Base-by-base conservation (phyloP, 768 basidiomycete species). In the Suillus decipiens region DNA sequence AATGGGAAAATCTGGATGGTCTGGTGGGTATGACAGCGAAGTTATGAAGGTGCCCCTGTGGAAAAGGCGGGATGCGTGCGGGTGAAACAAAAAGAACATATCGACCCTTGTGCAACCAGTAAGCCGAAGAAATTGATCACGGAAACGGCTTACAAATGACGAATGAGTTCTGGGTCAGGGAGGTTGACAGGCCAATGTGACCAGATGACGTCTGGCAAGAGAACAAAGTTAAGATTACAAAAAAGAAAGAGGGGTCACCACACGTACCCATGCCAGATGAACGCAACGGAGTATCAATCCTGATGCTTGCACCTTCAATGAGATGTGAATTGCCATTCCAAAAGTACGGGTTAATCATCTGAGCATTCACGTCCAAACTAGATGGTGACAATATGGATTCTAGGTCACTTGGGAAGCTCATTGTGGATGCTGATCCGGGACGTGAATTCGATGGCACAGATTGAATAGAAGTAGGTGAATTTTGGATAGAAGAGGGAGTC, bases 51-150 rank as follows among this genome's bases (percentile, higher is more conserved):
- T 85, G 0, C 86, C 73, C 3, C 76, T 79, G 74, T 93, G 90
- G 64, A 96, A 81, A 33, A 95, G 77, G 41, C 88, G 86, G 63
- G 81, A 79, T 3, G 90, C 86, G 66, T 90, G 87, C 14, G 91
- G 92, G 55, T 91, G 88, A 68, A 86, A 89, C 12, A 81, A 79
- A 73, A 95, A 95, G 76, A 94, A 96, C 2, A 86, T 85, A 39
- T 93, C 89, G 59, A 92, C 84, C 51, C 89, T 90, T 63, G 56
- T 31, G 22, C 37, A 28, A 63, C 45, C 6, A 53, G 22, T 61
- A 14, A 67, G 37, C 37, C 31, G 15, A 22, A 7, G 11, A 48
- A 19, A 19, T 36, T 54, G 22, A 28, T 12, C 5, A 43, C 47
- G 34, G 53, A 57, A 45, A 60, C 50, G n/a, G 74, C 86, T 68